A percentile compares a stretch with the other conserved stretches of the same genome.
Conservation (phyloP, 139 green algal genomes). For the Chlamydomonas schloesseri region DNA sequence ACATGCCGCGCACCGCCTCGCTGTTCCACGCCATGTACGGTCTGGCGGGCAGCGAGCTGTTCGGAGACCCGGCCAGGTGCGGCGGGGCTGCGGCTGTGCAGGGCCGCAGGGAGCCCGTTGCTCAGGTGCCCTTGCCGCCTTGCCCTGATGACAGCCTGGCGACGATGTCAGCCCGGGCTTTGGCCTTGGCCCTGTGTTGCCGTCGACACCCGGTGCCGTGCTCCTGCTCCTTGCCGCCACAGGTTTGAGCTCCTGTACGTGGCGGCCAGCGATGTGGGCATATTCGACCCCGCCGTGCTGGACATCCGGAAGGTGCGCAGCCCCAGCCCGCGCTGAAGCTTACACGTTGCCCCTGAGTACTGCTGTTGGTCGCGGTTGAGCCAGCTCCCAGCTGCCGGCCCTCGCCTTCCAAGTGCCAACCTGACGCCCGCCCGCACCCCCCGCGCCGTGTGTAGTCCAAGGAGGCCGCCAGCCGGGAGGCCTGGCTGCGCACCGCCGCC, state of each 20-base stretch:
- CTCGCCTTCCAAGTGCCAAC: no score
- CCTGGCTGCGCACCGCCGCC: conserved; percentile 61
- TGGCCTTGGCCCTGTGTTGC: no score
- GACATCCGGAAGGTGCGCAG: conserved; percentile 43
- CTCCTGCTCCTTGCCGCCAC: no score
- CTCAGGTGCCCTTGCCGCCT: no score
- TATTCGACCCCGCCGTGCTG: conserved; percentile 69
- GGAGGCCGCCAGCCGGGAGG: conserved; percentile 63
- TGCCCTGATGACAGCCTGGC: no score
- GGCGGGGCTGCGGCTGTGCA: no score
- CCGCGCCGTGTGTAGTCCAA: conserved; percentile 5
- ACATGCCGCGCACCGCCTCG: conserved; percentile 81
- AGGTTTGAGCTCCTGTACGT: conserved; percentile 39
- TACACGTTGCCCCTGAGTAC: not conserved
- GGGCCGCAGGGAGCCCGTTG: no score
- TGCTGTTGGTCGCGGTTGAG: not conserved
- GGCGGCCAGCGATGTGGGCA: conserved; percentile 66
- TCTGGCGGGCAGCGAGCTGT: conserved; percentile 54
- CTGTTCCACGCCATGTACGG: conserved; percentile 77
- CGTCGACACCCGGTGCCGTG: no score
- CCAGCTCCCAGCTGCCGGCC: no score
- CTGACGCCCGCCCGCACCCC: no score
- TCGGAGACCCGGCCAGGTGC: conserved; percentile 41
- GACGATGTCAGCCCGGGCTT: no score
- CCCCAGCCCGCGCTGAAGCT: not conserved